Base-by-base conservation (phyloP, 2,329 filamentous ascomycete species). In the Trichoderma asperellum region DNA sequence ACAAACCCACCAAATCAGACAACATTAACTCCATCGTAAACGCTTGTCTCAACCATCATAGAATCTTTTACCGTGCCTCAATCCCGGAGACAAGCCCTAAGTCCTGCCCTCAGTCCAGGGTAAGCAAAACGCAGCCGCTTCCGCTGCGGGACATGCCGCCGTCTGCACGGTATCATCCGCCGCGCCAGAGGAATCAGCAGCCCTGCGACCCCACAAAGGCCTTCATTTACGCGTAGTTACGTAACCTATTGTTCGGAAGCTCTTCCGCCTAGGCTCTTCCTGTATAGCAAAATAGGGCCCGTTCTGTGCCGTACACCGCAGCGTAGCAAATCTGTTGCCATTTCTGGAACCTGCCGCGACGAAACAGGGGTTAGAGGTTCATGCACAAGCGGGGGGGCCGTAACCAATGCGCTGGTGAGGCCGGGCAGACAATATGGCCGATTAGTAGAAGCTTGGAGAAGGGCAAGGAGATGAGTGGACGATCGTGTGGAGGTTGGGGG, bases 111-210 rank as follows among this genome's bases (percentile, higher is more conserved):
- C 27, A 18, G 37, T 67, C 16, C 18, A 67, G 16, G 55, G 63
- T 66, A 66, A 29, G 47, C 12, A 27, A 5, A 56, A 49, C 10
- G 5, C n/a, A 24, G 47, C 47, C 24, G 40, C 40, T 43, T 34
- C 27, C 16, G 21, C 16, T 14, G 61, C 61, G 61, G 61, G 34
- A 64, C 10, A 40, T 64, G n/a, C 61, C 61, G 61, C 27, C 21
- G 6, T n/a, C 24, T 16, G 11, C 24, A 24, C 62, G 62, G 62
- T 35, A 65, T 65, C 62, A 65, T 57, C 62, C 62, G 62, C 52
- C 12, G 43, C 34, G n/a, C 11, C 1, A 4, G 12, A 4, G 32
- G 52, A 57, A 24, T 57, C 35, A 65, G 11, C 62, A 18, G 6
- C 29, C 27, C 27, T 21, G 27, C 29, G 8, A 35, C 35, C 14